Conservation (phyloP, 495 filamentous ascomycete species). For the Pseudomonodictys pantanalensis region DNA sequence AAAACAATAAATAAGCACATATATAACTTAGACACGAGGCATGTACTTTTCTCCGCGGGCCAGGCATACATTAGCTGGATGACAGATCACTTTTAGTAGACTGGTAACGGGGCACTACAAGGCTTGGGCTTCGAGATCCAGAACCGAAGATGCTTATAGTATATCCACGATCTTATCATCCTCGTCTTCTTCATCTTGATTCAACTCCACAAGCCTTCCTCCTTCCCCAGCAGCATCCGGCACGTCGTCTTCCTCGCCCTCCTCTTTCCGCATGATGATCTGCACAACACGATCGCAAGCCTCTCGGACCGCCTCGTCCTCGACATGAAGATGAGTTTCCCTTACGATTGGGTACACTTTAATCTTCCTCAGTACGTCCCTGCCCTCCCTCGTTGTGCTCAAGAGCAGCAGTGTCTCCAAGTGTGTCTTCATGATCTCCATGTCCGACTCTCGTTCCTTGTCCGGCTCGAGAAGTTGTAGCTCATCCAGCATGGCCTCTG, state of each 20-base stretch:
- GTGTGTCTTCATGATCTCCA: conserved; percentile 73
- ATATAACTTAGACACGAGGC: not conserved
- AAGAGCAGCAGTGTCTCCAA: conserved; percentile 82
- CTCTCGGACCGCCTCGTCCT: conserved; percentile 78
- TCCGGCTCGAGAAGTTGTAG: conserved; percentile 84
- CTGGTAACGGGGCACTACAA: too few species aligned
- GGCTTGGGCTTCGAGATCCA: too few species aligned
- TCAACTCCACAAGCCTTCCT: conserved; percentile 29
- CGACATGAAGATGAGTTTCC: conserved; percentile 75
- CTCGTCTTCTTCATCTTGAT: conserved; percentile 44
- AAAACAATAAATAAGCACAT: too few species aligned
- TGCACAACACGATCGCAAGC: conserved; percentile 88
- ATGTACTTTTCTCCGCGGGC: not conserved
- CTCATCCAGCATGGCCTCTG: conserved; percentile 74
- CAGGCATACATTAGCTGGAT: not conserved
- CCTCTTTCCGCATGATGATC: conserved; percentile 83
- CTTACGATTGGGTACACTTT: conserved; percentile 86
- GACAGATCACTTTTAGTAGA: too few species aligned
- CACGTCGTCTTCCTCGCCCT: conserved; percentile 36
- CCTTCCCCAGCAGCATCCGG: not conserved
- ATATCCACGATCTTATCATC: conserved; percentile 50
- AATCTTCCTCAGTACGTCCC: conserved; percentile 67
- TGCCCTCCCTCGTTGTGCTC: conserved; percentile 72
- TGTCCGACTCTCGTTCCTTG: conserved; percentile 76
- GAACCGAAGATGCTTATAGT: conserved; percentile 4